Base-by-base conservation (phyloP, 2,329 filamentous ascomycete species). In the Talaromyces rugulosus region DNA sequence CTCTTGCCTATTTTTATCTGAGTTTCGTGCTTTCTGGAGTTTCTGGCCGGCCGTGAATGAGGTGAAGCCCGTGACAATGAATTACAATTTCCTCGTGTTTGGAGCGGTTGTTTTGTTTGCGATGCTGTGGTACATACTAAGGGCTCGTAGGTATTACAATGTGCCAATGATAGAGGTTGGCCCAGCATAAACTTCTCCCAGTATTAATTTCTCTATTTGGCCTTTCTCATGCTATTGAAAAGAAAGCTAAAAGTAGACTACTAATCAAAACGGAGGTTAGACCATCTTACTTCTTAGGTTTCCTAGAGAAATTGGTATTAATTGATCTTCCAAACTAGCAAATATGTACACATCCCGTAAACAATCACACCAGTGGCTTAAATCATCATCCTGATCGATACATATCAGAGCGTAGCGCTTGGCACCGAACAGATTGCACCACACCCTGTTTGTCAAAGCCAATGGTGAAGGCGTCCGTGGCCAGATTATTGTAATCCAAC, bases 41-140 rank as follows among this genome's bases (percentile, higher is more conserved):
- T 57, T 57, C 36, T 57, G 55, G 36, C 55, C 40, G 23, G 18
- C 55, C 16, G 34, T 30, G 34, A 42, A 30, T 11, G 40, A 44
- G n/a, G 55, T 57, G 14, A 44, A 5, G 16, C 33, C 55, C 2
- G 11, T 36, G 28, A 44, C 34, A n/a, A 57, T 57, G 55, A 57
- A 57, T 30, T 57, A 47, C 9, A 57, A 47, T 30, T 14, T 57
- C 51, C 18, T 58, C n/a, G 51, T 52, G 11, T 58, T 51, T 44
- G 44, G 56, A 16, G 44, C 16, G n/a, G 36, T 52, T 23, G 56
- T 58, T 34, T 16, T 31, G 27, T 58, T 58, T 18, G 44, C 44
- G 18, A 52, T 52, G 6, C 23, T 33, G 7, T 52, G 44, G 56
- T 52, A 58, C 33, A 34, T 52, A 14, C 9, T 52, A 23, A 42